Evolutionary conservation across 169 alveolate genomes (phyloP).

Genomic region (Plasmodium fragile): DNA sequence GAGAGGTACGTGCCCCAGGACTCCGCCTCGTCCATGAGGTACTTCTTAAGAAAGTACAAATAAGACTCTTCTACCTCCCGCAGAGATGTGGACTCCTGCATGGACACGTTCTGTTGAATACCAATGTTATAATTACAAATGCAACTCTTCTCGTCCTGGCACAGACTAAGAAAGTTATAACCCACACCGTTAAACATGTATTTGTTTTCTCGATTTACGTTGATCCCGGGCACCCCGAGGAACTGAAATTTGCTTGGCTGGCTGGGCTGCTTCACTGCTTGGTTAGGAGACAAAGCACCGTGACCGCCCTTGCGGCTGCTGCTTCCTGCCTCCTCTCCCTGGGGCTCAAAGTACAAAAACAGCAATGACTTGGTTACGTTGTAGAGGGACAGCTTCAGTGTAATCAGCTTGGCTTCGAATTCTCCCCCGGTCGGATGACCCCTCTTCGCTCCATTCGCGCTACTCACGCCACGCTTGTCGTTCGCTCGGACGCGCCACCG

Average conservation of each 20-base stretch:
- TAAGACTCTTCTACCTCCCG: constrained; percentile 70
- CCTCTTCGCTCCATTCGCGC: neutral
- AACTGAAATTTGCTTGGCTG: constrained; percentile 11
- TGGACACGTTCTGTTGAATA: constrained; percentile 20
- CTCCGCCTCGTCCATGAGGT: constrained; percentile 17
- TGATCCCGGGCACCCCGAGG: constrained; percentile 37
- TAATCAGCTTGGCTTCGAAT: constrained; percentile 49
- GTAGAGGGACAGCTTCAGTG: constrained; percentile 42
- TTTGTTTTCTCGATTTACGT: neutral
- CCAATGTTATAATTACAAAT: constrained; percentile 26
- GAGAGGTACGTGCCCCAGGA: neutral
- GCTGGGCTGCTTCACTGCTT: neutral
- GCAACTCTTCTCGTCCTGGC: constrained; percentile 35
- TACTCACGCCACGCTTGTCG: neutral
- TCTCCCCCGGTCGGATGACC: neutral
- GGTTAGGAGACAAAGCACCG: neutral
- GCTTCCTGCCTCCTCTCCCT: neutral
- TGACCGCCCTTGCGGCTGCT: neutral
- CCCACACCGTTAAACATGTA: constrained; percentile 58
- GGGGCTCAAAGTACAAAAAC: constrained; percentile 52
- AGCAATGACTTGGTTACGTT: constrained; percentile 32
- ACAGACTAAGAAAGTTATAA: constrained; percentile 23
- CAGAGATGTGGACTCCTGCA: constrained; percentile 18
- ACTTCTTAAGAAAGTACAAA: constrained; percentile 20
- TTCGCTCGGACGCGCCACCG: neutral